Evolutionary conservation across 805 yeast species (phyloP).

Genomic region (Saccharomycodes ludwigii): DNA sequence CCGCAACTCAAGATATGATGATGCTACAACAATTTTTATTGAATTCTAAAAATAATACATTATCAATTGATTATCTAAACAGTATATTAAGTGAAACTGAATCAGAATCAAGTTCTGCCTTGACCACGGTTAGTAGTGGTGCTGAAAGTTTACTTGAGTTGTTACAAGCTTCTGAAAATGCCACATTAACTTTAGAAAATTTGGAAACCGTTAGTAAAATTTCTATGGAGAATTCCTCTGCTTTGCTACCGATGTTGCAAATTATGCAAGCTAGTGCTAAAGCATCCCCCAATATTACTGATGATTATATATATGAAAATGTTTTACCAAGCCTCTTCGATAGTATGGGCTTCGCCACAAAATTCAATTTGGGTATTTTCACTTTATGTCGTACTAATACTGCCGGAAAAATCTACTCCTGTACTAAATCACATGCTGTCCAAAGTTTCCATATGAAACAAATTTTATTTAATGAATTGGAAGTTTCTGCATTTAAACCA

Average conservation of each 20-base stretch:
- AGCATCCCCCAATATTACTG: conserved; percentile 8
- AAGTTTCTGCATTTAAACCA: conserved; percentile 19
- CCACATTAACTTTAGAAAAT: conserved; percentile 12
- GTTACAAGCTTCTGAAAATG: conserved; percentile 4
- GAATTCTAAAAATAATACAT: conserved; percentile 14
- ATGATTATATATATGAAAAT: conserved; percentile 12
- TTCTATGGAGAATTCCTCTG: conserved; percentile 4
- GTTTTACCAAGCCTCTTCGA: conserved; percentile 16
- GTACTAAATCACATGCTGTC: conserved; percentile 20
- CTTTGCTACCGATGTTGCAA: conserved; percentile 3
- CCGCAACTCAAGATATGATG: too few relatives aligned
- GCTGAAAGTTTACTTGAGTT: conserved; percentile 4
- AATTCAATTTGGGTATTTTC: conserved; percentile 20
- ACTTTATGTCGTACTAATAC: conserved; percentile 18
- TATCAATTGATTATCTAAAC: too few relatives aligned
- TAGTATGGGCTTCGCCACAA: conserved; percentile 16
- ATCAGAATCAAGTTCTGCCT: too few relatives aligned
- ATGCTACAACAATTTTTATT: too few relatives aligned
- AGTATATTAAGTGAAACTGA: too few relatives aligned
- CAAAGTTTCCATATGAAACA: conserved; percentile 22
- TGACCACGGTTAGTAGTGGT: conserved; percentile 1
- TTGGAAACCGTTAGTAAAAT: conserved; percentile 9
- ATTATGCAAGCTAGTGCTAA: conserved; percentile 4
- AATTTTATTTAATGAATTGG: conserved; percentile 19
- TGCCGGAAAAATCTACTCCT: conserved; percentile 12